Evolutionary conservation across 2,329 filamentous ascomycete species (phyloP).

Genomic region (Microascus cirrosus): DNA sequence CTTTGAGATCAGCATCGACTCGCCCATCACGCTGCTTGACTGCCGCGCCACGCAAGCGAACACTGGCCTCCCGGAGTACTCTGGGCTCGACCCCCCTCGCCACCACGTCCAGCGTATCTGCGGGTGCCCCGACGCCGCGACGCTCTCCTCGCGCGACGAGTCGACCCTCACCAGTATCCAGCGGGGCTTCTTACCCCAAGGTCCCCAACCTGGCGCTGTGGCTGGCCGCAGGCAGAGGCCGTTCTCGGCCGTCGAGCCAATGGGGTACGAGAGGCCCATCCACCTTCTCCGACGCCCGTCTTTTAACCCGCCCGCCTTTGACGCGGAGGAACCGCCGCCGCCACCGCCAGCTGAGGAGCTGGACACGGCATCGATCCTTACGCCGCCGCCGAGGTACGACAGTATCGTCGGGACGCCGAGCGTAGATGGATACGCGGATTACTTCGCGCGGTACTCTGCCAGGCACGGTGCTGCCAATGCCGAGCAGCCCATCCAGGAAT

Average conservation of each 20-base stretch:
- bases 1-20: conserved; percentile 95
- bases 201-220: not conserved
- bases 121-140: conserved; percentile 39
- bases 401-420: conserved; percentile 59
- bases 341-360: conserved; percentile 9
- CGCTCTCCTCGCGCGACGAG: conserved; percentile 1
- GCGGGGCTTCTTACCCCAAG: not conserved
- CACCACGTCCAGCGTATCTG: conserved; percentile 36
- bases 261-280: conserved; percentile 50
- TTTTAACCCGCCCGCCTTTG: conserved; percentile 79
- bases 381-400: conserved; percentile 79
- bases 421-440: conserved; percentile 67
- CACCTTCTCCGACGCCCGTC: conserved; percentile 75
- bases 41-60: conserved; percentile 90
- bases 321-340: conserved; percentile 60
- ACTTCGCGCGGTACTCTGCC: conserved; percentile 70
- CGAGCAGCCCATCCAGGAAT: not conserved
- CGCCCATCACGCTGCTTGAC: conserved; percentile 84
- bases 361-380: conserved; percentile 35
- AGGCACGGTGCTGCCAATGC: conserved; percentile 51
- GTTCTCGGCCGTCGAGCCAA: conserved; percentile 17
- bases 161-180: not conserved
- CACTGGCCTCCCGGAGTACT: conserved; percentile 73
- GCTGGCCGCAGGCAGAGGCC: not conserved
- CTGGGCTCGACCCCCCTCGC: conserved; percentile 38